phyloP scores from a whole-genome alignment of 1,139 yeast genomes.

The Hyphopichia burtonii region DNA sequence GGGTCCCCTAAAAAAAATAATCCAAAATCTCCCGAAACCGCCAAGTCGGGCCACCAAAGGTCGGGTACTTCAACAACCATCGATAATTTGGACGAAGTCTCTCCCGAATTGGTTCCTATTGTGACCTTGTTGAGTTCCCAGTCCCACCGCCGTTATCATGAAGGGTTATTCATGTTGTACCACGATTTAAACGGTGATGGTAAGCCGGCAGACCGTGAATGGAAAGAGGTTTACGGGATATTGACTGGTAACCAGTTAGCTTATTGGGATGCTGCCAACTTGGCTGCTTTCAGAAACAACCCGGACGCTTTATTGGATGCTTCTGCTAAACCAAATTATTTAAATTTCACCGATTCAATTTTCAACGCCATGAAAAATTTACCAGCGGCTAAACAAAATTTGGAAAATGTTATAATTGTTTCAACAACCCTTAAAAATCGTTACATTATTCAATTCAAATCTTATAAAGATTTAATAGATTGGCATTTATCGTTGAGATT shows the following conservation, averaged over 20 bases:
- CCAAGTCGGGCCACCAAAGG: not conserved
- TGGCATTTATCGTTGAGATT: slow-evolving; percentile 87
- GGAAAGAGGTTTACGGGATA: slow-evolving; percentile 93
- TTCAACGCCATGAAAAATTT: slow-evolving; percentile 67
- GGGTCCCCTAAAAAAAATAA: slow-evolving; percentile 10
- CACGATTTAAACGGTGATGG: slow-evolving; percentile 82
- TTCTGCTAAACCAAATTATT: slow-evolving; percentile 76
- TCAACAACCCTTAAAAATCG: slow-evolving; percentile 91
- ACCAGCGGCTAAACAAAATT: slow-evolving; percentile 61
- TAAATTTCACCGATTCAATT: slow-evolving; percentile 90
- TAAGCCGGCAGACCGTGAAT: slow-evolving; percentile 73
- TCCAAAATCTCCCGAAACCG: slow-evolving; percentile 5
- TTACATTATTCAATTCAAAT: slow-evolving; percentile 73
- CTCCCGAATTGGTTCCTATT: slow-evolving; percentile 76
- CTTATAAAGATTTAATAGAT: slow-evolving; percentile 48
- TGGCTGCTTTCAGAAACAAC: slow-evolving; percentile 54
- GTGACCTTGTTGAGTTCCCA: slow-evolving; percentile 73
- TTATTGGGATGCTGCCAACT: slow-evolving; percentile 83
- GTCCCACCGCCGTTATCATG: slow-evolving; percentile 68
- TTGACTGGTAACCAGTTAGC: slow-evolving; percentile 89
- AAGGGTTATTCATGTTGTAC: slow-evolving; percentile 71
- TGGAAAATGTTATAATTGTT: slow-evolving; percentile 77
- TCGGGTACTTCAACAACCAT: not conserved
- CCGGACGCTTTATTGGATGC: slow-evolving; percentile 54
- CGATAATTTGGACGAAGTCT: slow-evolving; percentile 22